Evolutionary conservation across 2,329 filamentous ascomycete genomes (phyloP).

Genomic region (Aschersonia sp.): DNA sequence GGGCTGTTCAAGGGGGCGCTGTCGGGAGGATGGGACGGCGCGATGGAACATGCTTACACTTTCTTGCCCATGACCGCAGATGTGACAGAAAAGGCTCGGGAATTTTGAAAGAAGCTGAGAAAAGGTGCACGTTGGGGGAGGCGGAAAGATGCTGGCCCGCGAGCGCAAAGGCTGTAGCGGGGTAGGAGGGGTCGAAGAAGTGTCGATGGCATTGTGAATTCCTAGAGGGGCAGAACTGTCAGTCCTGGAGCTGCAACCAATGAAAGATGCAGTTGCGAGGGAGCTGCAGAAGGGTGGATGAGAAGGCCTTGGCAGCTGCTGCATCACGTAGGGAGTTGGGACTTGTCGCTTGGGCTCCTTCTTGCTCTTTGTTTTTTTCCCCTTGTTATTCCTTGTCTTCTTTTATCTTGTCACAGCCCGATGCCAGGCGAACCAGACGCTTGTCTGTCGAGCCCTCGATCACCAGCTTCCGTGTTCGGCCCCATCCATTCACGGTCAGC

Average conservation of each 20-base stretch:
- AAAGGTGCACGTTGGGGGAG: constrained; percentile 26
- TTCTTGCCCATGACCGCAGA: constrained; percentile 58
- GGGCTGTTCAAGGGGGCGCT: too few species aligned
- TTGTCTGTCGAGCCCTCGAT: too few species aligned
- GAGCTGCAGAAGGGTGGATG: neutral
- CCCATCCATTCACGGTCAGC: too few species aligned
- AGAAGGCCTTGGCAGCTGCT: neutral
- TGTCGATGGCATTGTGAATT: constrained; percentile 28
- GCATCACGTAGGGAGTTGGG: neutral
- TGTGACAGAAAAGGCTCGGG: constrained; percentile 35
- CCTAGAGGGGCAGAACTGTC: constrained; percentile 25
- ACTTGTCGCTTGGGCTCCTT: too few species aligned
- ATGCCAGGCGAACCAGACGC: too few species aligned
- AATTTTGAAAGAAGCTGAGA: constrained; percentile 21
- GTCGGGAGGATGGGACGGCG: too few species aligned
- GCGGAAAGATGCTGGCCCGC: constrained; percentile 23
- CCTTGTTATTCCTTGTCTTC: too few species aligned
- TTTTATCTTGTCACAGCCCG: too few species aligned
- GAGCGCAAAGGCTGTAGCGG: constrained; percentile 27
- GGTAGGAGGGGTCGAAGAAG: constrained; percentile 31
- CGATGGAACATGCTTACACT: constrained; percentile 36
- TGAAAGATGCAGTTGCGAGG: neutral
- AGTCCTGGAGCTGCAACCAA: constrained; percentile 12
- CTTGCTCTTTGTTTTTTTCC: too few species aligned
- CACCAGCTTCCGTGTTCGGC: too few species aligned